Evolutionary conservation across 495 filamentous ascomycete species (phyloP).

Genomic region (Daldinia caldariorum): DNA sequence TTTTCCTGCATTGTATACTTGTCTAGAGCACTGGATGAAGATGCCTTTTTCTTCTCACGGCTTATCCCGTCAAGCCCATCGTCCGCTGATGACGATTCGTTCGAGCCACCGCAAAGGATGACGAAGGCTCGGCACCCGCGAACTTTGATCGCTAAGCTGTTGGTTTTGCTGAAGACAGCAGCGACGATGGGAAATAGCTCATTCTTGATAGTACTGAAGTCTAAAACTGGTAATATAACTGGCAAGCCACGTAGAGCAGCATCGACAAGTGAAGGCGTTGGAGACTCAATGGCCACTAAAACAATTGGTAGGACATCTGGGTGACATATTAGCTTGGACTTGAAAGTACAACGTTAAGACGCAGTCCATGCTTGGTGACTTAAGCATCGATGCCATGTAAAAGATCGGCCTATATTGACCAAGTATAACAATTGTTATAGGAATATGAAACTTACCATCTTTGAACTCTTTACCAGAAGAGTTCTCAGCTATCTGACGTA

Average conservation of each 20-base stretch:
- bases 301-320: conserved; percentile 87
- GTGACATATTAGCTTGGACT: conserved; percentile 30
- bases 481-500: conserved; percentile 76
- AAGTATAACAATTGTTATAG: neutral
- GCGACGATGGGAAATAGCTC: conserved; percentile 94
- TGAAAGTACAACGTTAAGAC: conserved; percentile 1
- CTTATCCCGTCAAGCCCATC: conserved; percentile 79
- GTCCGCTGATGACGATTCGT: conserved; percentile 55
- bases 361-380: neutral
- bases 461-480: conserved; percentile 93
- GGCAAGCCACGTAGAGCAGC: conserved; percentile 79
- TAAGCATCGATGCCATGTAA: neutral
- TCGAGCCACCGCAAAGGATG: conserved; percentile 83
- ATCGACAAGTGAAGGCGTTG: conserved; percentile 89
- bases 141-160: conserved; percentile 92
- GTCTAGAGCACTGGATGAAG: conserved; percentile 80
- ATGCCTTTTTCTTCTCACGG: conserved; percentile 62
- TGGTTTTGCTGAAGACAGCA: conserved; percentile 88
- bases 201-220: conserved; percentile 95
- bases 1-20: conserved; percentile 99
- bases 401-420: neutral
- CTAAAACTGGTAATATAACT: conserved; percentile 78
- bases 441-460: conserved; percentile 67
- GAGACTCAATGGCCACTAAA: conserved; percentile 80
- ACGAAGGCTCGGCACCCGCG: conserved; percentile 88